Evolutionary conservation across 2,329 filamentous ascomycete species (phyloP), one percentile per base, ranked within the genome.

Genomic region (Stachybotrys echinatus): DNA sequence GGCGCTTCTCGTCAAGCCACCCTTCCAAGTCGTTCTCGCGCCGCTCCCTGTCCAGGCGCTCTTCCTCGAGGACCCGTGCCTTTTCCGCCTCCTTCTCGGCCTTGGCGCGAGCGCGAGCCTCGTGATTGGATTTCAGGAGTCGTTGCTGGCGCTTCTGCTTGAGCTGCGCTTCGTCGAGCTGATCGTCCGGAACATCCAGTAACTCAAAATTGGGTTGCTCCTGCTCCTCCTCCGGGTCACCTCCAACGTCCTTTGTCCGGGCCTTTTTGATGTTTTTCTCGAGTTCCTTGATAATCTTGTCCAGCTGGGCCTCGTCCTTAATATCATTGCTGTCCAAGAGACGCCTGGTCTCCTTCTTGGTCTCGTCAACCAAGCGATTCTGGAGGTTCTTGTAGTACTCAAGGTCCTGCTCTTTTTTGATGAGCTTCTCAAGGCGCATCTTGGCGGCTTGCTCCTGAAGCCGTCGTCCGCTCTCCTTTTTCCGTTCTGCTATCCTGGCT

Each of bases 371-470:
- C 10, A 96, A 75, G 55, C 83, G 83, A 31, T 74, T 68, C 62
- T 95, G 90, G 4, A 99, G 73, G 52, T 90, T 83, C 64, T 90
- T 91, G 75, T 92, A 96, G 68, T 96, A 96, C 58, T 95, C 92
- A 2, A 97, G 74, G 65, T 97, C 92, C 64, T 95, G 85, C 70
- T 99, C 94, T 69, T 99, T 99, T 63, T 89, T 88, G 65, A 97
- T 89, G 44, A 99, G 76, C 61, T 95, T 95, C 56, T 99, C 94
- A 1, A 99, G 74, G 7, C 94, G 86, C 90, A 96, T 96, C 69
- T 96, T 97, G 10, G 92, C 92, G 0, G 94, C 94, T 68, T 99
- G 94, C 61, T 96, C 91, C 67, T 99, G 94, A 22, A 99, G 66
- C 43, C 95, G 80, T 55, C 94, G 80, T 0, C 94, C 94, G 58